Conservation (phyloP, 163 green algal species). For the Scenedesmus sp. region DNA sequence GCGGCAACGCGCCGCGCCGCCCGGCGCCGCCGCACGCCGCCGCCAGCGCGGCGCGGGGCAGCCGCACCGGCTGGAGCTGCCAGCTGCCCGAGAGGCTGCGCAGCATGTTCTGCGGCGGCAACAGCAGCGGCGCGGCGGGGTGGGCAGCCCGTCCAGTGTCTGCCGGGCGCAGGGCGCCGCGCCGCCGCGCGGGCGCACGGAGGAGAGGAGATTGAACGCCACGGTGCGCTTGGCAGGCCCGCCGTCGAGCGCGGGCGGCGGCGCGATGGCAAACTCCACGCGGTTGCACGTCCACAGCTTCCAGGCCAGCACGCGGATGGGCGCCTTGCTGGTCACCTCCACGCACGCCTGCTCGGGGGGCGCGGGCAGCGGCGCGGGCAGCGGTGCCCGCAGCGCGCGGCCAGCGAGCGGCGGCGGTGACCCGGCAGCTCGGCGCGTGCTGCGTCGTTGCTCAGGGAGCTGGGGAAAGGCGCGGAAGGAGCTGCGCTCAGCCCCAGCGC, state of each 20-base stretch:
- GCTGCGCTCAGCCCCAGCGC: too few relatives aligned
- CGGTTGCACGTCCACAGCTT: slow-evolving; percentile 26
- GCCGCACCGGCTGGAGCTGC: slow-evolving; percentile 6
- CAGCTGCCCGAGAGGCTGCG: slow-evolving; percentile 29
- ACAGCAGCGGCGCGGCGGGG: background rate
- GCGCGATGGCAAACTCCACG: slow-evolving; percentile 4
- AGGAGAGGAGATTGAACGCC: too few relatives aligned
- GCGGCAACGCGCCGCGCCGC: background rate
- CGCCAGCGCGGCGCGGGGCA: slow-evolving; percentile 3
- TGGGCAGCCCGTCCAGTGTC: background rate
- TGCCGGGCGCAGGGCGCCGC: background rate
- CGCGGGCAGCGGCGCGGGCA: background rate
- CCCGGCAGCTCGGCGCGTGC: too few relatives aligned
- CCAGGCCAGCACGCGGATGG: slow-evolving; percentile 33
- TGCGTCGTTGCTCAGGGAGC: too few relatives aligned
- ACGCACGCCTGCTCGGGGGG: background rate
- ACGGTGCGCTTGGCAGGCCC: too few relatives aligned
- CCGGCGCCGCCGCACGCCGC: background rate
- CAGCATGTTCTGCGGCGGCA: slow-evolving; percentile 33
- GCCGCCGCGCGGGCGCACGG: too few relatives aligned
- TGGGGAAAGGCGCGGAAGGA: too few relatives aligned
- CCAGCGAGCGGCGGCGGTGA: too few relatives aligned
- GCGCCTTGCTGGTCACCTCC: slow-evolving; percentile 32
- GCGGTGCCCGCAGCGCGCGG: too few relatives aligned
- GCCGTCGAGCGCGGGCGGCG: too few relatives aligned